Percentiles rank a stretch among this genome's conserved stretches.
phyloP scores from a whole-genome alignment of 345 rosid species.

The Eucalyptus melliodora region DNA sequence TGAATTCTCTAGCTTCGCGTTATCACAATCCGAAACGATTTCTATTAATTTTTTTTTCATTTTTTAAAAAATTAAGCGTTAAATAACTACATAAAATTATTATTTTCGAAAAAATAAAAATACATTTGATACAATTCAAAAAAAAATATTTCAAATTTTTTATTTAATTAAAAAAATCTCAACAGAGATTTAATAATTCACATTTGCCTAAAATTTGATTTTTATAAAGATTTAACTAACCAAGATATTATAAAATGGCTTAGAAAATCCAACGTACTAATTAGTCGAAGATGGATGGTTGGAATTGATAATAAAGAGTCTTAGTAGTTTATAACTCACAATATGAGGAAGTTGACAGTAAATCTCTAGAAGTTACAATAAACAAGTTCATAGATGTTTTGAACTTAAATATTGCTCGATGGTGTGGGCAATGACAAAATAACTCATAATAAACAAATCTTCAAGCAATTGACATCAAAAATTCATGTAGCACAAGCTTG shows the following conservation, averaged over 20 bases:
- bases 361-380: rapidly evolving
- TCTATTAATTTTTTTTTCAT: rapidly evolving
- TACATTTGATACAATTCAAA: rapidly evolving
- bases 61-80: rapidly evolving
- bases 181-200: rapidly evolving
- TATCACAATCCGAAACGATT: no score
- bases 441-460: no score
- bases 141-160: no score
- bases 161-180: no score
- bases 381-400: rapidly evolving
- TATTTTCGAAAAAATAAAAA: rapidly evolving
- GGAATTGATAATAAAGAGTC: rapidly evolving
- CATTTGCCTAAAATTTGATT: no score
- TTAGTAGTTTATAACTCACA: rapidly evolving
- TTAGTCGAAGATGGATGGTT: rapidly evolving
- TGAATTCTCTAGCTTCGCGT: no score
- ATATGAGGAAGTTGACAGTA: rapidly evolving
- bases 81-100: rapidly evolving
- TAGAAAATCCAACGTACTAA: rapidly evolving
- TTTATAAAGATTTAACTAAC: no score
- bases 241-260: no score
- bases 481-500: no score
- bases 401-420: no score
- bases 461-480: no score
- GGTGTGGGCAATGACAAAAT: no score